phyloP scores from a whole-genome alignment of 1,284 basidiomycete genomes.

The Pterulicium gracile region DNA sequence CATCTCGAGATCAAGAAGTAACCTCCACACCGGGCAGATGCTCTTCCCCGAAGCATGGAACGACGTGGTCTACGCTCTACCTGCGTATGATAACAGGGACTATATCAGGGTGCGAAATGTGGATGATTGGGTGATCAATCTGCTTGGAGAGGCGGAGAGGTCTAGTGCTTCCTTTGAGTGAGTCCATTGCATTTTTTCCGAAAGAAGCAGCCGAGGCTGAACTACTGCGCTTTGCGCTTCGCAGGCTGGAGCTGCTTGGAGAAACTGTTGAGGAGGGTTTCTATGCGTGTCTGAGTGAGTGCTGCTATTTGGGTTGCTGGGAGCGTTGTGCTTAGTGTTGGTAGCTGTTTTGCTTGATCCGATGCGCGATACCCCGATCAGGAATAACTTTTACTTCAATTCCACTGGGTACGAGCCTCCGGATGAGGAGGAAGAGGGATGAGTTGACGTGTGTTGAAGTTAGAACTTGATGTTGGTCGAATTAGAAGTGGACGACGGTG shows the following conservation, averaged over 20 bases:
- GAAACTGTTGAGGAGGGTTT: neutral
- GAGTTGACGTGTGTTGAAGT: too few species aligned
- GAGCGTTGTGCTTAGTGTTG: too few species aligned
- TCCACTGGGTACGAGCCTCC: neutral
- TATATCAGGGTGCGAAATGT: neutral
- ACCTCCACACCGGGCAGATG: neutral
- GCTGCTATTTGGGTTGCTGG: too few species aligned
- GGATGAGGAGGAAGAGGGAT: too few species aligned
- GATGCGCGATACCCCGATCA: neutral
- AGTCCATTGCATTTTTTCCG: too few species aligned
- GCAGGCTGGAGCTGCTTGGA: neutral
- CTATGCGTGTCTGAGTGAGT: neutral
- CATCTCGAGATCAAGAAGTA: neutral
- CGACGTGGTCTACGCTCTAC: neutral
- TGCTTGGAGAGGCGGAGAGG: neutral
- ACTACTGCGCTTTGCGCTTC: neutral
- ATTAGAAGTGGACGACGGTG: too few species aligned
- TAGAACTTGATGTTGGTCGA: too few species aligned
- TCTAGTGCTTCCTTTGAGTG: neutral
- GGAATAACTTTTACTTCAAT: neutral
- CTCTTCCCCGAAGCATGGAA: neutral
- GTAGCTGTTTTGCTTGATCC: neutral
- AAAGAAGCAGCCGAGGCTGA: slow-evolving; percentile 4
- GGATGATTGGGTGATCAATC: neutral
- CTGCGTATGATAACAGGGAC: neutral